These are phyloP conservation scores for Ophiognomonia clavigignenti-juglandacearum DNA, from an alignment of 2,329 filamentous ascomycete genomes.

Conservation along the genomic window DNA sequence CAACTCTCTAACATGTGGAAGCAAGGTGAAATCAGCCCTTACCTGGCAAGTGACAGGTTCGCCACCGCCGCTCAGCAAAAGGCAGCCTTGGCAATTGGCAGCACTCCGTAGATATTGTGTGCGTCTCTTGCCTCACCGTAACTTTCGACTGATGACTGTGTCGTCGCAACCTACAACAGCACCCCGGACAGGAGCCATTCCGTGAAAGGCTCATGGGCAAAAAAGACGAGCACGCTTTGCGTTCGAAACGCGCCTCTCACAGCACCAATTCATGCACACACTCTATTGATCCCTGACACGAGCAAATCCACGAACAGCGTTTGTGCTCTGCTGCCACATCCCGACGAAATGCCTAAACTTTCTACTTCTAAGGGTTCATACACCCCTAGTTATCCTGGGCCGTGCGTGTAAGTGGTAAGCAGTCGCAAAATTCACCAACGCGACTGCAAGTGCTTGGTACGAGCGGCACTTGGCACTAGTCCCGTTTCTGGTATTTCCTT, in stretches of 20 bases:
- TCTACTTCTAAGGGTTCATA: too few species aligned
- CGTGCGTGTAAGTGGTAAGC: not conserved
- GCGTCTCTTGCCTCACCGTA: too few species aligned
- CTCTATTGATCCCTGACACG: not conserved
- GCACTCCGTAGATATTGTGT: too few species aligned
- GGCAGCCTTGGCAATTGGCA: too few species aligned
- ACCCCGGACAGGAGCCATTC: too few species aligned
- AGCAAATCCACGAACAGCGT: too few species aligned
- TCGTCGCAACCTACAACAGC: not conserved
- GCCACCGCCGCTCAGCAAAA: too few species aligned
- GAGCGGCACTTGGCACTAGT: not conserved
- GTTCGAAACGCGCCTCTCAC: not conserved
- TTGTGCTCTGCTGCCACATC: too few species aligned
- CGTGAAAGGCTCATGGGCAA: not conserved
- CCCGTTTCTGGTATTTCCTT: not conserved
- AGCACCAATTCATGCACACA: not conserved
- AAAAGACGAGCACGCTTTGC: not conserved
- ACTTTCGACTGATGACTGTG: too few species aligned
- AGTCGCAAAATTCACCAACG: not conserved
- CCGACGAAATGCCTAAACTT: too few species aligned
- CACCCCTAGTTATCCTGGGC: too few species aligned
- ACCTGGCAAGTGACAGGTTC: too few species aligned
- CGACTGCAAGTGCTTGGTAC: not conserved
- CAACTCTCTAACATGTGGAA: not conserved
- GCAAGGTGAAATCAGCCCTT: not conserved